Conservation (phyloP, 345 rosid species). For the Physaria fendleri region DNA sequence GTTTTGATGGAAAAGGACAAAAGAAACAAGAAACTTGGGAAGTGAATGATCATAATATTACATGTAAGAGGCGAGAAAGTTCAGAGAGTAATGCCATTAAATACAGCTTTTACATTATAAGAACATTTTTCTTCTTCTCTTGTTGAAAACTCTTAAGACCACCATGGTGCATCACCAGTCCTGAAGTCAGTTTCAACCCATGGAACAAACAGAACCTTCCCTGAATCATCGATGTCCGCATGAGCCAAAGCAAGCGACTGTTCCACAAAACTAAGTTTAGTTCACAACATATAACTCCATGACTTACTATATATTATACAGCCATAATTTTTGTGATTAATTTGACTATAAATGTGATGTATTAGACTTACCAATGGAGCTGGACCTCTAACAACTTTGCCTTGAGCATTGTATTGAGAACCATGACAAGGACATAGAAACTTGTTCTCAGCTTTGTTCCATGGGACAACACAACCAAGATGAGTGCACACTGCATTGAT, state of each 20-base stretch:
- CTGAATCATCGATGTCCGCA: conserved; percentile 57
- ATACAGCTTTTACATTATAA: conserved; percentile 18
- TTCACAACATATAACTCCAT: no score
- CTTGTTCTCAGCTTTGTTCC: conserved; percentile 78
- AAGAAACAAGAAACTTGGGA: neutral
- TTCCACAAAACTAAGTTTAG: neutral
- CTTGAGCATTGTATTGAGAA: conserved; percentile 95
- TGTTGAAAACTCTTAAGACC: conserved; percentile 44
- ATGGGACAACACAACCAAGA: conserved; percentile 94
- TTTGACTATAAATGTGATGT: neutral
- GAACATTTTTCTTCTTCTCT: neutral
- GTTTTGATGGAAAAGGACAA: neutral
- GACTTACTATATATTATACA: no score
- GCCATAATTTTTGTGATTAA: no score
- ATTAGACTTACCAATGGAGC: conserved; percentile 75
- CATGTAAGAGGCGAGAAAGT: conserved; percentile 22
- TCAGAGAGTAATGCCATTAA: conserved; percentile 29
- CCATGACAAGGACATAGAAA: conserved; percentile 97
- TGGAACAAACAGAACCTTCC: conserved; percentile 83
- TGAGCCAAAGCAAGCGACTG: conserved; percentile 95
- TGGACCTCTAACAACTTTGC: conserved; percentile 94
- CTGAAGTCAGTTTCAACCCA: conserved; percentile 97
- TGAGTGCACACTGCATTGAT: conserved; percentile 97
- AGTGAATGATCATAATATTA: conserved; percentile 1
- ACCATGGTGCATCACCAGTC: conserved; percentile 94